Percentiles rank a stretch among this genome's conserved stretches.
These are phyloP conservation scores for Bacidia rubella DNA, from an alignment of 495 filamentous ascomycete genomes.

Conservation along the genomic window DNA sequence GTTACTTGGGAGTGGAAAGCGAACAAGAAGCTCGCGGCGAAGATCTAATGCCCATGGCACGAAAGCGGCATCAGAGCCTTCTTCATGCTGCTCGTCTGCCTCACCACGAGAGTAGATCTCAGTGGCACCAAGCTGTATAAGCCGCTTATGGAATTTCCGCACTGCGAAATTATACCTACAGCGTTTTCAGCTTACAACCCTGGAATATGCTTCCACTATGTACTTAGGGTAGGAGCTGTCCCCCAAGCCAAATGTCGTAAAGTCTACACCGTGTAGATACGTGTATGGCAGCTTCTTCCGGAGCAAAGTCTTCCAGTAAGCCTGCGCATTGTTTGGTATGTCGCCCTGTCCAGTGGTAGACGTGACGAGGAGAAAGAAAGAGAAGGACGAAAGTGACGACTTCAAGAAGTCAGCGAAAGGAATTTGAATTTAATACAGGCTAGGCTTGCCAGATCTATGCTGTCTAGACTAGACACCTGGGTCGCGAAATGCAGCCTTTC, in stretches of 20 bases:
- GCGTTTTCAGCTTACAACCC: slow-evolving; percentile 9
- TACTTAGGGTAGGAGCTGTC: slow-evolving; percentile 91
- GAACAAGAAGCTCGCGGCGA: slow-evolving; percentile 45
- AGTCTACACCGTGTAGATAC: slow-evolving; percentile 51
- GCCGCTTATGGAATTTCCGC: slow-evolving; percentile 71
- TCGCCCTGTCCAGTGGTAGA: slow-evolving; percentile 96
- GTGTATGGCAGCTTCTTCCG: slow-evolving; percentile 59
- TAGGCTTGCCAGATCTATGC: slow-evolving; percentile 51
- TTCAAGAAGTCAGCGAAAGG: slow-evolving; percentile 14
- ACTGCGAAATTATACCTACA: slow-evolving; percentile 83
- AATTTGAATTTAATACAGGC: slow-evolving; percentile 1
- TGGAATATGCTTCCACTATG: not conserved
- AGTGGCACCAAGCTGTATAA: slow-evolving; percentile 72
- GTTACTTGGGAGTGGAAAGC: slow-evolving; percentile 54
- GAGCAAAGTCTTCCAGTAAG: slow-evolving; percentile 76
- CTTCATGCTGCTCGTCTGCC: slow-evolving; percentile 81
- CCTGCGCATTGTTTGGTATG: slow-evolving; percentile 62
- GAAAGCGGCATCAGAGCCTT: slow-evolving; percentile 74
- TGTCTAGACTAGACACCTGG: slow-evolving; percentile 61
- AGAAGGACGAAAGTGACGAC: slow-evolving; percentile 36
- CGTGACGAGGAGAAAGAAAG: slow-evolving; percentile 60
- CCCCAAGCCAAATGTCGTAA: slow-evolving; percentile 80
- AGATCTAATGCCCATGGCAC: slow-evolving; percentile 63
- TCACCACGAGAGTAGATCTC: slow-evolving; percentile 69
- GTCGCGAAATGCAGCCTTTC: slow-evolving; percentile 68